These are phyloP conservation scores for Colletotrichum filicis DNA, from an alignment of 2,329 filamentous ascomycete genomes.

Conservation along the genomic window DNA sequence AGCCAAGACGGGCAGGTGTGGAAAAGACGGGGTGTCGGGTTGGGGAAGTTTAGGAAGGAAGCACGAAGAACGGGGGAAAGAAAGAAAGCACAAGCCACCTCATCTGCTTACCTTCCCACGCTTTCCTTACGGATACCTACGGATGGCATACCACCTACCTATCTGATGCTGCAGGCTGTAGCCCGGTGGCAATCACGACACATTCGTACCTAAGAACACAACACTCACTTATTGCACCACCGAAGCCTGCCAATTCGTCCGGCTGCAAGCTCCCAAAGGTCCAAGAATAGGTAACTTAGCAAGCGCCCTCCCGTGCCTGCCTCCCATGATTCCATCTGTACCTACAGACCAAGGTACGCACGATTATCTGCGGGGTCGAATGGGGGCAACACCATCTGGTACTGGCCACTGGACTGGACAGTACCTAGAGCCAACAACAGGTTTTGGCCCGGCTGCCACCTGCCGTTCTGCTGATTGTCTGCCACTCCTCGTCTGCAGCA, in stretches of 20 bases:
- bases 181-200: neutral
- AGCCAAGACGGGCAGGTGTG: constrained; percentile 37
- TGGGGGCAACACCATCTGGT: neutral
- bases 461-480: neutral
- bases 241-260: neutral
- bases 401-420: constrained; percentile 7
- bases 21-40: constrained; percentile 32
- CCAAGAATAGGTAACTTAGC: neutral
- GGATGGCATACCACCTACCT: neutral
- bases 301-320: too few species aligned
- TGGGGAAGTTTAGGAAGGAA: constrained; percentile 11
- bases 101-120: too few species aligned
- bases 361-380: constrained; percentile 18
- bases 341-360: neutral
- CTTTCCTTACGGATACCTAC: too few species aligned
- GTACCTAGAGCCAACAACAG: constrained; percentile 3
- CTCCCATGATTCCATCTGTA: neutral
- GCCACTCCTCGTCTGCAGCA: neutral
- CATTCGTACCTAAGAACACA: neutral
- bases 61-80: neutral
- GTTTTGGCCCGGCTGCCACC: constrained; percentile 8
- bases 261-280: neutral
- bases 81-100: constrained; percentile 1
- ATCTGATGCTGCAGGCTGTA: neutral
- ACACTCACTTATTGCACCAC: neutral